Conservation (phyloP, 129 eudicot species). For the Daucus carota region DNA sequence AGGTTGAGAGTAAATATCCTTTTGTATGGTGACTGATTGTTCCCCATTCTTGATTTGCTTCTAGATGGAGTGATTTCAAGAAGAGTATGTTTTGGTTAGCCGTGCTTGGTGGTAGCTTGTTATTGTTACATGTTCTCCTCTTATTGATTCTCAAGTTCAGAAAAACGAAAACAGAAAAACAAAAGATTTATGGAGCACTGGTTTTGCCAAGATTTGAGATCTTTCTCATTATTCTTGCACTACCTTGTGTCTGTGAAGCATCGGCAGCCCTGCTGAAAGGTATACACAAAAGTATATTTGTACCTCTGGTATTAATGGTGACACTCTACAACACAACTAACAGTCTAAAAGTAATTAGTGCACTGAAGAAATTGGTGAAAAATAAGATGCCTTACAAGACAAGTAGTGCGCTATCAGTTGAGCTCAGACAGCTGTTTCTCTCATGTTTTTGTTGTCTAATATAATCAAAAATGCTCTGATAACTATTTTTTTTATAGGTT, state of each 20-base stretch:
- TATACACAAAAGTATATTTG: slow-evolving; percentile 3
- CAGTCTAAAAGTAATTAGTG: background rate
- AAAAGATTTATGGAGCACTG: slow-evolving; percentile 47
- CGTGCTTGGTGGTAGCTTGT: slow-evolving; percentile 54
- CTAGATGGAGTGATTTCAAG: slow-evolving; percentile 81
- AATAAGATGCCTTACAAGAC: background rate
- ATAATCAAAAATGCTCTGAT: background rate
- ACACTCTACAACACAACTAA: background rate
- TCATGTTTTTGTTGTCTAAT: background rate
- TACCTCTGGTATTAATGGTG: background rate
- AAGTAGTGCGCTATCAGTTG: background rate
- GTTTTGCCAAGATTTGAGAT: slow-evolving; percentile 78
- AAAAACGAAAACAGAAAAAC: slow-evolving; percentile 39
- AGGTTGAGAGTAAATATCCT: background rate
- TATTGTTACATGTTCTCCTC: slow-evolving; percentile 48
- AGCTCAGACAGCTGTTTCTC: background rate
- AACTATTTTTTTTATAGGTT: background rate
- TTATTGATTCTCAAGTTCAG: slow-evolving; percentile 45
- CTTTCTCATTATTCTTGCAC: slow-evolving; percentile 67
- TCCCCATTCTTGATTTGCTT: slow-evolving; percentile 4
- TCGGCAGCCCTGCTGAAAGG: slow-evolving; percentile 69
- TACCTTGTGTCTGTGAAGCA: slow-evolving; percentile 87
- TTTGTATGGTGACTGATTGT: background rate
- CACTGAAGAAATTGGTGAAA: background rate
- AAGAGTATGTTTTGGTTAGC: slow-evolving; percentile 92